Percentiles rank a stretch among this genome's conserved stretches.
Evolutionary conservation across 2,329 filamentous ascomycete species (phyloP).

Genomic region (Bipolaris gigantea): DNA sequence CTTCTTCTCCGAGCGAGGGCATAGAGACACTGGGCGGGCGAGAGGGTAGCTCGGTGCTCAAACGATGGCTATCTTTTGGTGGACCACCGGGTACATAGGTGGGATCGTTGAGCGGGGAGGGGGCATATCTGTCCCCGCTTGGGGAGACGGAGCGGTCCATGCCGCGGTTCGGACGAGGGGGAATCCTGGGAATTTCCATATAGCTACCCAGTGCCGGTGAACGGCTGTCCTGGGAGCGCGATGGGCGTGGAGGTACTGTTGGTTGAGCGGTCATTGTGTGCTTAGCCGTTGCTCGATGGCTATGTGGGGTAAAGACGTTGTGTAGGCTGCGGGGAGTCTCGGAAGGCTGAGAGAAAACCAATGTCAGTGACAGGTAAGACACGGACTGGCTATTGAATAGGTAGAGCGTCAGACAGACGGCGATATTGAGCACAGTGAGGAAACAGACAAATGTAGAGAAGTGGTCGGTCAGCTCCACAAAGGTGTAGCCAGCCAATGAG

Average conservation of each 20-base stretch:
- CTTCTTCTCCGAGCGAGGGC: conserved; percentile 86
- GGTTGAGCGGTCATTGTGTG: conserved; percentile 54
- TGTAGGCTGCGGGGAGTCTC: conserved; percentile 13
- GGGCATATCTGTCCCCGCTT: conserved; percentile 75
- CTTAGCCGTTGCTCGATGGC: conserved; percentile 17
- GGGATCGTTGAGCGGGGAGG: conserved; percentile 80
- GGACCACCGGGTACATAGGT: conserved; percentile 52
- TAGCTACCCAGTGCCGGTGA: conserved; percentile 46
- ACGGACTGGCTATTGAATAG: conserved; percentile 24
- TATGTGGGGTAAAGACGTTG: conserved; percentile 17
- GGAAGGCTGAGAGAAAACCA: conserved; percentile 15
- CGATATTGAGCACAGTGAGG: conserved; percentile 12
- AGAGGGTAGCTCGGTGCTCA: conserved; percentile 48
- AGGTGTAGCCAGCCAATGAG: conserved; percentile 18
- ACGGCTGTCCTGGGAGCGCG: conserved; percentile 54
- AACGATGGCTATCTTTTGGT: conserved; percentile 39
- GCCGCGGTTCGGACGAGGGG: conserved; percentile 72
- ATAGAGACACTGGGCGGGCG: conserved; percentile 78
- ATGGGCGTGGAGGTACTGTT: conserved; percentile 64
- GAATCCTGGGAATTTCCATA: conserved; percentile 68
- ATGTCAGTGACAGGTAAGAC: conserved; percentile 27
- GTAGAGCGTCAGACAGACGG: conserved; percentile 30
- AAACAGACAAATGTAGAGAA: conserved; percentile 14
- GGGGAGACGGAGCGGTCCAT: conserved; percentile 77
- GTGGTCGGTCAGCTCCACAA: conserved; percentile 21